Percentiles rank a stretch among this genome's conserved stretches.
Conservation (phyloP, 192 early-diverging fungal species). For the Linnemannia zychae region DNA sequence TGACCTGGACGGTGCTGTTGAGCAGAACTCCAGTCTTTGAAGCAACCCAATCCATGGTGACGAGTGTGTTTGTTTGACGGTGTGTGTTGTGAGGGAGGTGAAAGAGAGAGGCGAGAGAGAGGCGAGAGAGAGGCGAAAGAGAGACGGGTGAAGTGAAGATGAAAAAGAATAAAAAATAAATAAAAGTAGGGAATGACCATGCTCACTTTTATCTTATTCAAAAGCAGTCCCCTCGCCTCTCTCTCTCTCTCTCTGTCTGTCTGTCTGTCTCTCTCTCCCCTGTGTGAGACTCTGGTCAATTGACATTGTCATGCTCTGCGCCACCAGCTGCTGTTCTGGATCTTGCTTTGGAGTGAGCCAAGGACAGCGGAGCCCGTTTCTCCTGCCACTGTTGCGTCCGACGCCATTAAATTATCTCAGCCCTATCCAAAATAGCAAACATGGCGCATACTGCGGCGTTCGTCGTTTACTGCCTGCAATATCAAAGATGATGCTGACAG, state of each 20-base stretch:
- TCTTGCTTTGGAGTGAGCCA: background rate
- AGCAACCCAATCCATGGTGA: slow-evolving; percentile 45
- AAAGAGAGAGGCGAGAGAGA: background rate
- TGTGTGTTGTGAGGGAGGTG: background rate
- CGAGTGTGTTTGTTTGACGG: background rate
- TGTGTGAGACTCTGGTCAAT: too few relatives aligned
- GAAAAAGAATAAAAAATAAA: background rate
- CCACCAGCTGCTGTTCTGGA: slow-evolving; percentile 4
- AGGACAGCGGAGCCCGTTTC: too few relatives aligned
- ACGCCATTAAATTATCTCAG: too few relatives aligned
- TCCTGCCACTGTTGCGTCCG: too few relatives aligned
- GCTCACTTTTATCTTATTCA: background rate
- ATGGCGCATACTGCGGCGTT: too few relatives aligned
- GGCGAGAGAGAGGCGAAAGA: background rate
- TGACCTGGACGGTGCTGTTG: slow-evolving; percentile 43
- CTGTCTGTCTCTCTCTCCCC: too few relatives aligned
- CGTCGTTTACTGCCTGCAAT: too few relatives aligned
- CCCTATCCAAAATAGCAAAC: too few relatives aligned
- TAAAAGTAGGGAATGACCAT: background rate
- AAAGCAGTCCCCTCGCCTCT: background rate
- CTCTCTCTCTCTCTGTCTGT: too few relatives aligned
- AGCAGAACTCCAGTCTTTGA: slow-evolving; percentile 40
- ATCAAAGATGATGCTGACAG: too few relatives aligned
- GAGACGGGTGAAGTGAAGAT: too few relatives aligned
- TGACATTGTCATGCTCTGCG: background rate